phyloP scores from a whole-genome alignment of 768 basidiomycete genomes.

The Postia placenta region DNA sequence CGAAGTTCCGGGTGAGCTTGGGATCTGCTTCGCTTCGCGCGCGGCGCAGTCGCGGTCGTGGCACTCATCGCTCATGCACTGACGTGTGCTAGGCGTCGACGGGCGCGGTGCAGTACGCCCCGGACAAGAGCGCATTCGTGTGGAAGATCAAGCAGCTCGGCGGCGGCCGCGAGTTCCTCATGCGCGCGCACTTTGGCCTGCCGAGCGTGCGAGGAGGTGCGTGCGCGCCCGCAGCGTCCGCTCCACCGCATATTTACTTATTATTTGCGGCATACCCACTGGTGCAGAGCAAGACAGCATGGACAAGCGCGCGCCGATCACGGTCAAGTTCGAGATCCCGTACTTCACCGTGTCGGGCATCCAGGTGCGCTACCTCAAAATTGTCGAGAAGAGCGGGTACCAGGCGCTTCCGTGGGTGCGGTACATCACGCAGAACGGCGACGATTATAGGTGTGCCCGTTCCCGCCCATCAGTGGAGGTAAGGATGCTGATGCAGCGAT shows the following conservation, averaged over 20 bases:
- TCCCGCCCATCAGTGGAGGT: background rate
- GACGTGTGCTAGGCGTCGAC: conserved; percentile 67
- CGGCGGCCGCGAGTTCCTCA: conserved; percentile 92
- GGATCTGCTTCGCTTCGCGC: background rate
- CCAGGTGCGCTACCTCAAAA: conserved; percentile 96
- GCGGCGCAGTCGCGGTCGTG: background rate
- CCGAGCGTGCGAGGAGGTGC: conserved; percentile 87
- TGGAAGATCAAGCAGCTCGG: conserved; percentile 99
- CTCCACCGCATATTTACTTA: background rate
- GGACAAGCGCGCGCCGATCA: conserved; percentile 91
- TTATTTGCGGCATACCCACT: background rate
- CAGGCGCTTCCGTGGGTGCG: conserved; percentile 95
- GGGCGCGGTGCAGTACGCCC: conserved; percentile 93
- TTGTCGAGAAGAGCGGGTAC: conserved; percentile 98
- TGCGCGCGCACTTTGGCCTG: conserved; percentile 96
- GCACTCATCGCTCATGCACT: background rate
- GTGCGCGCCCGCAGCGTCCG: conserved; percentile 22
- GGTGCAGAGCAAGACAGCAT: conserved; percentile 53
- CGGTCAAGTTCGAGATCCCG: conserved; percentile 97
- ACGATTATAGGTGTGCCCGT: conserved; percentile 71
- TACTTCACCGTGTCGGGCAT: conserved; percentile 98
- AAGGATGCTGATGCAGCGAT: background rate
- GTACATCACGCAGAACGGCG: conserved; percentile 89
- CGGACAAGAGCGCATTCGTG: conserved; percentile 96
- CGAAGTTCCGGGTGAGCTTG: conserved; percentile 82